Evolutionary conservation across 805 yeast species (phyloP), one percentile per base, ranked within the genome.

Genomic region (Metschnikowia amazonensis): DNA sequence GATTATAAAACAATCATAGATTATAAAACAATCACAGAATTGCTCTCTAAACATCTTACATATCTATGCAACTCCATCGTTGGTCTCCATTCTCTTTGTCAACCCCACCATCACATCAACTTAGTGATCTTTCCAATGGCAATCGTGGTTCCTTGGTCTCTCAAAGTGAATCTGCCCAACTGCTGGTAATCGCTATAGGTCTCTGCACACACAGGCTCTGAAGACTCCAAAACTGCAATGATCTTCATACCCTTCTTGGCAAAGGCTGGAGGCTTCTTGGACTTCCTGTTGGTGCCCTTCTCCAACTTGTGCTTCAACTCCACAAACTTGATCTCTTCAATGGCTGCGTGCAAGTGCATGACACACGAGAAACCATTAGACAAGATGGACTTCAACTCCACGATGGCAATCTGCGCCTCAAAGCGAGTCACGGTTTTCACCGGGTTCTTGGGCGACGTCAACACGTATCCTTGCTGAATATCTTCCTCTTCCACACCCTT

Each of bases 221-320:
- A 74, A 14, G 89, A 75, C 72, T 90, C 97, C 60, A 94, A 75
- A 36, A 85, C 80, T 28, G 97, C 99, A 65, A 94, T 90, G 58
- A 94, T 81, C 82, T 89, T 92, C 98, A 92, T 92, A 61, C 99
- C 99, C 79, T 88, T 87, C 72, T 92, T 94, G 53, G 98, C 99
- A 68, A 89, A 94, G 42, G 97, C 96, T 50, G 99, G 99, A 28
- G 99, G 87, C 67, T 87, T 89, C 79, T 89, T 94, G 50, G 96
- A 87, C 69, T 82, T 86, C 75, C 97, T 85, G 79, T 92, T 92
- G 47, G 98, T 89, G 52, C 97, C 97, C 75, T 87, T 92, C 69
- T 94, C 96, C 60, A 94, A 76, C 72, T 92, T 89, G 74, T 94
- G 98, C 63, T 89, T 76, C 66, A 94, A 77, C 60, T 82, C 82